These are phyloP conservation scores for Phytophthora cactorum DNA, from an alignment of 352 stramenopile species.

Conservation along the genomic window DNA sequence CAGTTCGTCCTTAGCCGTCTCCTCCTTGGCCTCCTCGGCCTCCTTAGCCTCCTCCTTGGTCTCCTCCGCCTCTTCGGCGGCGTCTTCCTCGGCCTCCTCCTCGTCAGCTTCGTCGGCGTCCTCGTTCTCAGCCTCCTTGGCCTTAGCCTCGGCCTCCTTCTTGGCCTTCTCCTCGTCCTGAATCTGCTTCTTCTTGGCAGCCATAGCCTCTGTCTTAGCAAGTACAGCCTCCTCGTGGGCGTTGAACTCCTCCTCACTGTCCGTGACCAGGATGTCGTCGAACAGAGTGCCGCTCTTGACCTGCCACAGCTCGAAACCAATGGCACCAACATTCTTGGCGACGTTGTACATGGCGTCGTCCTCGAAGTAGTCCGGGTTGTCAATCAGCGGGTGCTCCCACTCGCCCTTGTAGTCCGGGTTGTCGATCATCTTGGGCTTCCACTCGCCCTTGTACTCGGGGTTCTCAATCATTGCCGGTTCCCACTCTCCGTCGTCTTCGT, in stretches of 20 bases:
- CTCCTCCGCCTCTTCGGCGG: slow-evolving; percentile 26
- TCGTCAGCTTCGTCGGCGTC: slow-evolving; percentile 2
- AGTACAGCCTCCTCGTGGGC: slow-evolving; percentile 96
- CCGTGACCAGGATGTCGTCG: slow-evolving; percentile 99
- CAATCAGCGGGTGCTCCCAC: slow-evolving; percentile 97
- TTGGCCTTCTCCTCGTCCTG: slow-evolving; percentile 80
- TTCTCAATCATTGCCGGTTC: slow-evolving; percentile 95
- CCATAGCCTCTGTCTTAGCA: slow-evolving; percentile 78
- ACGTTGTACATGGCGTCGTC: slow-evolving; percentile 96
- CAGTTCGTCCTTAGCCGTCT: slow-evolving; percentile 58
- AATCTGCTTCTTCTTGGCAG: slow-evolving; percentile 77
- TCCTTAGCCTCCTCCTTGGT: slow-evolving; percentile 28
- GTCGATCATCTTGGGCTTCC: slow-evolving; percentile 97
- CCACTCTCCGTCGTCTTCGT: slow-evolving; percentile 99
- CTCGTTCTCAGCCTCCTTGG: slow-evolving; percentile 54
- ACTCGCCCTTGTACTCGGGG: slow-evolving; percentile 98
- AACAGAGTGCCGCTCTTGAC: slow-evolving; percentile 99
- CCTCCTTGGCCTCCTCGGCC: too few relatives aligned
- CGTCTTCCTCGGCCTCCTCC: not conserved
- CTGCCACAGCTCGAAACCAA: slow-evolving; percentile 99
- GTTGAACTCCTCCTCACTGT: slow-evolving; percentile 97
- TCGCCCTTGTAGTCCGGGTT: slow-evolving; percentile 99
- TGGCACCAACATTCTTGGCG: slow-evolving; percentile 95
- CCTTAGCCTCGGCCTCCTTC: slow-evolving; percentile 73
- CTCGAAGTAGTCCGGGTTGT: slow-evolving; percentile 97